These are phyloP conservation scores for Blumeria graminis DNA, from an alignment of 2,329 filamentous ascomycete species.

Conservation along the genomic window DNA sequence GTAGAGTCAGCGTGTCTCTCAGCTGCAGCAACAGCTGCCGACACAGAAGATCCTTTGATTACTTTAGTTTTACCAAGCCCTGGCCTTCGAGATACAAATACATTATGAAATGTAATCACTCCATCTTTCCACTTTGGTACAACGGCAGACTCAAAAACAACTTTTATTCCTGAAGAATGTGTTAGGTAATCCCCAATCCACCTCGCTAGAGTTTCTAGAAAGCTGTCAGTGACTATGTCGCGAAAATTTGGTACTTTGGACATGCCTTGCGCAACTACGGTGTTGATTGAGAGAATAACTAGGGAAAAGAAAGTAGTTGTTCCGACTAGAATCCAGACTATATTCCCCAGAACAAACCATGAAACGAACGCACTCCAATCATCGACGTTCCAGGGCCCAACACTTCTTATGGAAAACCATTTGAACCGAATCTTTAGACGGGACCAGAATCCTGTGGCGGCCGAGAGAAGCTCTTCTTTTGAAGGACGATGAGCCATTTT, in stretches of 20 bases:
- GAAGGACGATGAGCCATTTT: slow-evolving; percentile 71
- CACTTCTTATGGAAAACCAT: slow-evolving; percentile 89
- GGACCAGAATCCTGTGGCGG: slow-evolving; percentile 82
- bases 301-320: slow-evolving; percentile 95
- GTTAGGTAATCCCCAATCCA: slow-evolving; percentile 94
- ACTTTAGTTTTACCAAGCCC: slow-evolving; percentile 64
- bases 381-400: slow-evolving; percentile 81
- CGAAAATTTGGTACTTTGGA: slow-evolving; percentile 8
- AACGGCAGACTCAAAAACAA: slow-evolving; percentile 93
- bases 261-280: slow-evolving; percentile 76
- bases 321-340: slow-evolving; percentile 87
- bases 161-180: slow-evolving; percentile 72
- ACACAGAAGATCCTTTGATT: slow-evolving; percentile 70
- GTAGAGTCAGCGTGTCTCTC: slow-evolving; percentile 30
- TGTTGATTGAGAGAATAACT: slow-evolving; percentile 77
- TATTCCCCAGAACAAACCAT: slow-evolving; percentile 81
- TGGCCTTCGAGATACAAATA: slow-evolving; percentile 79
- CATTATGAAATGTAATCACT: slow-evolving; percentile 89
- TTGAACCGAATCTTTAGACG: slow-evolving; percentile 81
- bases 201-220: slow-evolving; percentile 61
- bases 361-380: slow-evolving; percentile 91
- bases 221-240: slow-evolving; percentile 6
- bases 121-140: slow-evolving; percentile 89
- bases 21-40: slow-evolving; percentile 62
- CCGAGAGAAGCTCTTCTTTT: slow-evolving; percentile 78